Conservation (phyloP, 1,284 basidiomycete species). For the Puccinia hordei region DNA sequence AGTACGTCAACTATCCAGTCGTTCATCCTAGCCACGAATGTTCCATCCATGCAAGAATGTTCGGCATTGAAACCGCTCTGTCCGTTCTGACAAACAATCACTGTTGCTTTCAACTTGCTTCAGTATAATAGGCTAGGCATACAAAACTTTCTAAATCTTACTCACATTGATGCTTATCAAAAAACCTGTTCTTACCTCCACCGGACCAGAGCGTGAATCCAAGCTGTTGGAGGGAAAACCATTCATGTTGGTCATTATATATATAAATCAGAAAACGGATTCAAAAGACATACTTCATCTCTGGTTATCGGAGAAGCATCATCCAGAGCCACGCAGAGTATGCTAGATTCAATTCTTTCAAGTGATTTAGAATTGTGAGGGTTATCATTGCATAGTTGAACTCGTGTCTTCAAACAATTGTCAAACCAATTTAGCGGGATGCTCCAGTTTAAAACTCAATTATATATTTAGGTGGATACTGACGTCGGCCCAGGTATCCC, state of each 20-base stretch:
- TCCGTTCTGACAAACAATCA: constrained; percentile 88
- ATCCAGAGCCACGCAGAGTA: constrained; percentile 84
- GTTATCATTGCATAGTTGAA: constrained; percentile 67
- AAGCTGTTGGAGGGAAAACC: neutral
- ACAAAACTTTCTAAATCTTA: constrained; percentile 49
- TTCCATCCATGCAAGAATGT: constrained; percentile 94
- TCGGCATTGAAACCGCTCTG: constrained; percentile 80
- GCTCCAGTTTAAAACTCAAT: neutral
- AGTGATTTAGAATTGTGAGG: constrained; percentile 70
- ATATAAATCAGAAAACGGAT: neutral
- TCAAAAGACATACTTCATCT: constrained; percentile 66
- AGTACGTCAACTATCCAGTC: constrained; percentile 86
- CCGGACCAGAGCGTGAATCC: constrained; percentile 83
- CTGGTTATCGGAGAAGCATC: constrained; percentile 75
- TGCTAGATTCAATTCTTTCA: constrained; percentile 82
- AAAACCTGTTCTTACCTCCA: constrained; percentile 88
- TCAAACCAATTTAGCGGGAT: neutral
- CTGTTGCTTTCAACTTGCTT: constrained; percentile 60
- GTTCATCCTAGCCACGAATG: constrained; percentile 89
- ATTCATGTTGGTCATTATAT: neutral
- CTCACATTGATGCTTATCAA: constrained; percentile 93
- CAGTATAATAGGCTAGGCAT: neutral
- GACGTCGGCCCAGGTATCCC: constrained; percentile 85
- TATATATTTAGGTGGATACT: constrained; percentile 54
- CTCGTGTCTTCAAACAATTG: constrained; percentile 64